A percentile compares a stretch with the other conserved stretches of the same genome.
Evolutionary conservation across 2,329 filamentous ascomycete genomes (phyloP).

Genomic region (Shiraia sp.): DNA sequence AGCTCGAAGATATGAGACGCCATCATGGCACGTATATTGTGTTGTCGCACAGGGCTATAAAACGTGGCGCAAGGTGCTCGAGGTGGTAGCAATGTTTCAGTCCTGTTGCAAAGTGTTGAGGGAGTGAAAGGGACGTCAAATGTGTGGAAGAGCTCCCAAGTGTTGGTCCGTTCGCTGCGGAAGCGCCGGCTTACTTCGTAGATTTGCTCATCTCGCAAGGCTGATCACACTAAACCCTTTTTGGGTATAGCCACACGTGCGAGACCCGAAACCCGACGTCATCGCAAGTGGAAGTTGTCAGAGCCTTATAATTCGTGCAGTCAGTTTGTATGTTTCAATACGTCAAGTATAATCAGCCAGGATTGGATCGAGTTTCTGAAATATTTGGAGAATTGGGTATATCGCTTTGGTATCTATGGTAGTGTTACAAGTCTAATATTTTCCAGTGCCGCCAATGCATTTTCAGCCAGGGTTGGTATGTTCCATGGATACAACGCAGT

Average conservation of each 20-base stretch:
- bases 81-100: constrained; percentile 20
- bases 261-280: too few relatives aligned
- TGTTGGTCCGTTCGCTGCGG: constrained; percentile 10
- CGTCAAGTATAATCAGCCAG: too few relatives aligned
- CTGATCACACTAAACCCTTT: constrained; percentile 18
- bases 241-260: constrained; percentile 11
- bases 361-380: too few relatives aligned
- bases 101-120: constrained; percentile 14
- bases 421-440: too few relatives aligned
- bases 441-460: too few relatives aligned
- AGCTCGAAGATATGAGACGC: constrained; percentile 42
- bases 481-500: too few relatives aligned
- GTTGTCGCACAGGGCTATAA: constrained; percentile 1
- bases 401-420: too few relatives aligned
- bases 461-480: too few relatives aligned
- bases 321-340: too few relatives aligned
- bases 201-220: constrained; percentile 27
- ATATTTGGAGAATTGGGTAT: too few relatives aligned
- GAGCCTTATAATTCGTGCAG: too few relatives aligned
- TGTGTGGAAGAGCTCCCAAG: constrained; percentile 5
- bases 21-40: constrained; percentile 28
- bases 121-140: constrained; percentile 4
- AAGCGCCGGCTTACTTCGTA: constrained; percentile 27
- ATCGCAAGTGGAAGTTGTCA: too few relatives aligned
- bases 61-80: constrained; percentile 2